Percentiles rank a stretch among this genome's conserved stretches.
Conservation (phyloP, 768 basidiomycete species). For the Dictyophora rubrovolvata region DNA sequence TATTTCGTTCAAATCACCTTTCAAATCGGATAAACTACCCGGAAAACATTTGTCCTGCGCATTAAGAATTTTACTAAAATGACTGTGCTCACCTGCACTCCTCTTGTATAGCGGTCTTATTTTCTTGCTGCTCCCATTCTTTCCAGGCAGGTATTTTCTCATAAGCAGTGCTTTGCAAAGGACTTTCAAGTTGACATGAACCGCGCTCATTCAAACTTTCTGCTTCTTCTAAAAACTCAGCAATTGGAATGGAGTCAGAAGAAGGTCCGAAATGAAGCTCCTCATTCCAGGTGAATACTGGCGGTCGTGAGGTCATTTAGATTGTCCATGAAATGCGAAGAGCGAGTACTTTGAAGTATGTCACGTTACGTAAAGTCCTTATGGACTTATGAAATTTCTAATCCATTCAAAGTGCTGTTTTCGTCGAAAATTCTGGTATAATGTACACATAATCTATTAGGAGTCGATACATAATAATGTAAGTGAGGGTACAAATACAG, state of each 20-base stretch:
- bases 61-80: not conserved
- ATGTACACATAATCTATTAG: not conserved
- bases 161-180: not conserved
- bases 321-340: not conserved
- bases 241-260: conserved; percentile 43
- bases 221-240: conserved; percentile 27
- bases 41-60: not conserved
- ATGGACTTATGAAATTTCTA: not conserved
- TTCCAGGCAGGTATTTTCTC: conserved; percentile 4
- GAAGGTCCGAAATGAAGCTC: conserved; percentile 46
- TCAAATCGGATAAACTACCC: conserved; percentile 43
- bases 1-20: conserved; percentile 30
- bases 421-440: not conserved
- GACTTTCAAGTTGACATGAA: not conserved
- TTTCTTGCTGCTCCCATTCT: conserved; percentile 2
- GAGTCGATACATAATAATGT: not conserved
- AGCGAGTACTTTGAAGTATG: too few species aligned
- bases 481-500: not conserved
- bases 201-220: not conserved
- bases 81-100: conserved; percentile 11
- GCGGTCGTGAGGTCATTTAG: conserved; percentile 4
- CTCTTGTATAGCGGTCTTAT: conserved; percentile 1
- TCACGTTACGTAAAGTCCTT: not conserved
- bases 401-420: not conserved
- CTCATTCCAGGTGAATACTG: conserved; percentile 9